phyloP scores from a whole-genome alignment of 1,139 yeast genomes.

The Lodderomyces beijingensis region DNA sequence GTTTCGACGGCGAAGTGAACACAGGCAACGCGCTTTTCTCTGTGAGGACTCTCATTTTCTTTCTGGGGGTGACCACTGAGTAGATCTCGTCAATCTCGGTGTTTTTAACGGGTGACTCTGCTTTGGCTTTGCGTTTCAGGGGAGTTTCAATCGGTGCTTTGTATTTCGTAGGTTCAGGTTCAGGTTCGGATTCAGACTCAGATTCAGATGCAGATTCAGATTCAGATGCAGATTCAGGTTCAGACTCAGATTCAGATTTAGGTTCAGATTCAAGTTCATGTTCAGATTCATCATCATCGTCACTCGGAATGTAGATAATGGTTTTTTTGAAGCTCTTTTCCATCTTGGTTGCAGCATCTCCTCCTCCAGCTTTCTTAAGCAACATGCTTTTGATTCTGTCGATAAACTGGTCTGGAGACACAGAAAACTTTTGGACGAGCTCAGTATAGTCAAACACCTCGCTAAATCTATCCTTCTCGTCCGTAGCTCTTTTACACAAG shows the following conservation, averaged over 20 bases:
- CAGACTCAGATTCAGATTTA: not conserved
- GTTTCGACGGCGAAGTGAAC: conserved; percentile 27
- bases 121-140: conserved; percentile 4
- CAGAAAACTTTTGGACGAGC: conserved; percentile 17
- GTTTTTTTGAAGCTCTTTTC: too few species aligned
- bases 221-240: too few species aligned
- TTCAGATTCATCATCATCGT: not conserved
- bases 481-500: conserved; percentile 37
- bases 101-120: too few species aligned
- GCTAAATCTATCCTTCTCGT: conserved; percentile 30
- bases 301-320: too few species aligned
- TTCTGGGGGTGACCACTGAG: conserved; percentile 12
- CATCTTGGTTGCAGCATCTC: not conserved
- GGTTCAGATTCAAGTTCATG: not conserved
- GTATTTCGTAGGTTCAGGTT: too few species aligned
- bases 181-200: too few species aligned
- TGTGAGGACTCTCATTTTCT: conserved; percentile 11
- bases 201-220: too few species aligned
- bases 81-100: conserved; percentile 10
- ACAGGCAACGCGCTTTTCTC: conserved; percentile 15
- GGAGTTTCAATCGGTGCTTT: conserved; percentile 2
- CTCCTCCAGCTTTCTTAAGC: conserved; percentile 1
- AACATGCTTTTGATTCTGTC: conserved; percentile 19
- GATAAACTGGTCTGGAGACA: conserved; percentile 24
- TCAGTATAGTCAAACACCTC: conserved; percentile 33